Percentiles rank a stretch among this genome's conserved stretches.
These are phyloP conservation scores for Ascodesmis nigricans DNA, from an alignment of 495 filamentous ascomycete genomes.

Conservation along the genomic window DNA sequence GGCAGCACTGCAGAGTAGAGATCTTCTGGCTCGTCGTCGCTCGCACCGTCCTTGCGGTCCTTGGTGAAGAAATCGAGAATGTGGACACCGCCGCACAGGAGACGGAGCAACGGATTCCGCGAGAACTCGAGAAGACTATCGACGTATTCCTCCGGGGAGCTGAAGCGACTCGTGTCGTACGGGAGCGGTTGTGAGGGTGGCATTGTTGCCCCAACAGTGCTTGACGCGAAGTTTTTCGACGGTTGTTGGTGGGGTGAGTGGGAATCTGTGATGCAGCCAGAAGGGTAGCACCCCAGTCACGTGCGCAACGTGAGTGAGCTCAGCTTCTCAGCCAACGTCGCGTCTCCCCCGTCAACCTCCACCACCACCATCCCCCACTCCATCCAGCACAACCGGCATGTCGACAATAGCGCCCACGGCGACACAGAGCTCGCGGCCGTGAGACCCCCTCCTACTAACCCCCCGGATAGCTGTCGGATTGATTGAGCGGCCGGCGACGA, in stretches of 20 bases:
- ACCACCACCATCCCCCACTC: not conserved
- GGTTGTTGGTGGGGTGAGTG: not conserved
- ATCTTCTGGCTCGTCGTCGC: conserved; percentile 21
- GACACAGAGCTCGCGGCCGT: conserved; percentile 50
- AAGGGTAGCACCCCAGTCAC: not conserved
- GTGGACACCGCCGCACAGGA: conserved; percentile 79
- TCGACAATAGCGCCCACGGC: conserved; percentile 48
- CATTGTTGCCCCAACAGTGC: conserved; percentile 23
- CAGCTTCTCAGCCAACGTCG: conserved; percentile 2
- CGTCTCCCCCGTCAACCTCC: not conserved
- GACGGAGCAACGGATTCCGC: conserved; percentile 58
- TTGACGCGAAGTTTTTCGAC: no score
- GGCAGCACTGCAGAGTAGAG: conserved; percentile 57
- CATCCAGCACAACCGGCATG: conserved; percentile 29
- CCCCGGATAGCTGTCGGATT: no score
- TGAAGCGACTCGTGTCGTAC: conserved; percentile 33
- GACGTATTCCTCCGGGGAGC: conserved; percentile 45
- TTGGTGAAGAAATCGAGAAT: conserved; percentile 91
- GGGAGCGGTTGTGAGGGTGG: conserved; percentile 34
- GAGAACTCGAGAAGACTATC: conserved; percentile 55
- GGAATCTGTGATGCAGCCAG: not conserved
- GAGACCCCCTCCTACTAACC: conserved; percentile 9
- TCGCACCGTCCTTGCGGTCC: conserved; percentile 33
- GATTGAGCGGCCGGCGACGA: conserved; percentile 3
- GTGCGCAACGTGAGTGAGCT: not conserved